Evolutionary conservation across 2,329 filamentous ascomycete genomes (phyloP).

Genomic region (Sporothrix pallida): DNA sequence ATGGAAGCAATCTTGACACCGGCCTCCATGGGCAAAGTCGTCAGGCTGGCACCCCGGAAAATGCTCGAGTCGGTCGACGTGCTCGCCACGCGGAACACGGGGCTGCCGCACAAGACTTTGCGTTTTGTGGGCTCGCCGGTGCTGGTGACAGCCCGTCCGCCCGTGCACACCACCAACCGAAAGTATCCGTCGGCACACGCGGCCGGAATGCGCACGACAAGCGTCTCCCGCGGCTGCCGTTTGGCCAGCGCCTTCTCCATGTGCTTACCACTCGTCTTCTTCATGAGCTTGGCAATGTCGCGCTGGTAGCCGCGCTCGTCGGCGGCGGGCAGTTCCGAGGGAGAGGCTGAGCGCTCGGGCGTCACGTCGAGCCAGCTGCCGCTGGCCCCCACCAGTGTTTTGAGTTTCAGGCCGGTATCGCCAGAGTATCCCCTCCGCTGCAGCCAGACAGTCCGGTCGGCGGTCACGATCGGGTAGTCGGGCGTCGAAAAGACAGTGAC

Average conservation of each 20-base stretch:
- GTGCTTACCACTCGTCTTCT: slow-evolving; percentile 52
- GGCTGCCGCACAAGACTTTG: slow-evolving; percentile 67
- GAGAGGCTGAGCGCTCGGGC: slow-evolving; percentile 55
- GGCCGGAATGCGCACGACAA: slow-evolving; percentile 67
- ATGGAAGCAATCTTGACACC: slow-evolving; percentile 63
- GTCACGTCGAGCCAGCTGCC: slow-evolving; percentile 72
- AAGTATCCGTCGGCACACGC: slow-evolving; percentile 71
- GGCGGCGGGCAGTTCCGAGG: slow-evolving; percentile 56
- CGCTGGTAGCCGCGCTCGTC: slow-evolving; percentile 72
- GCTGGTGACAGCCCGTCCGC: slow-evolving; percentile 39
- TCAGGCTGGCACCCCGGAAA: slow-evolving; percentile 67
- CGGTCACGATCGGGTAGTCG: slow-evolving; percentile 58
- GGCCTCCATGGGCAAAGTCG: slow-evolving; percentile 68
- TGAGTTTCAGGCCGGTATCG: slow-evolving; percentile 70
- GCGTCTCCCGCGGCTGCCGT: slow-evolving; percentile 62
- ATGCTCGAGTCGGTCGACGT: slow-evolving; percentile 66
- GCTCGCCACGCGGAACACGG: slow-evolving; percentile 72
- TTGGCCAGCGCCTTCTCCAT: slow-evolving; percentile 56
- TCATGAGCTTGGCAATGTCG: slow-evolving; percentile 68
- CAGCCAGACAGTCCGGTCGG: slow-evolving; percentile 67
- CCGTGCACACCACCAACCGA: slow-evolving; percentile 66
- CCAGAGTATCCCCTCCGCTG: slow-evolving; percentile 72
- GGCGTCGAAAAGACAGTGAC: slow-evolving; percentile 65
- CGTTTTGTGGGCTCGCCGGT: slow-evolving; percentile 48
- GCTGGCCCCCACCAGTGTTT: slow-evolving; percentile 64